Evolutionary conservation across 1,139 yeast species (phyloP).

Genomic region (Kodamaea fungicola): DNA sequence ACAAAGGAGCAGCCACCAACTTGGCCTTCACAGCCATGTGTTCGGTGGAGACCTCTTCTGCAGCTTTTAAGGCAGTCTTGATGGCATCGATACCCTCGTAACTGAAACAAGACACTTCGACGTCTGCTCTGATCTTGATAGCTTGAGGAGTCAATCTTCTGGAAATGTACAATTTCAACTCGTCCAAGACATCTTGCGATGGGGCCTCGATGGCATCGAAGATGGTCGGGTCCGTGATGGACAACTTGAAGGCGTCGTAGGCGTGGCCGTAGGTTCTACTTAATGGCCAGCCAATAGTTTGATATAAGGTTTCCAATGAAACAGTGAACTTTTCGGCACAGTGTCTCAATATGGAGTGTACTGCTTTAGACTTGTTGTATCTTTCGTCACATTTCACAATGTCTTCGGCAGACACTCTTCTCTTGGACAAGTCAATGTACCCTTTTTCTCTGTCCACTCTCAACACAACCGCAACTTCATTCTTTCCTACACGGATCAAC

Average conservation of each 20-base stretch:
- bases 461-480: constrained; percentile 97
- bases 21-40: constrained; percentile 85
- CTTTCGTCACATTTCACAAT: constrained; percentile 97
- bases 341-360: constrained; percentile 94
- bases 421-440: constrained; percentile 93
- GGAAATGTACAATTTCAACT: constrained; percentile 79
- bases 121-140: constrained; percentile 94
- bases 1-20: constrained; percentile 96
- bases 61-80: constrained; percentile 81
- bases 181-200: constrained; percentile 68
- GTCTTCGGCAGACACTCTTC: constrained; percentile 98
- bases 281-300: constrained; percentile 95
- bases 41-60: constrained; percentile 81
- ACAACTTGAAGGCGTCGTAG: constrained; percentile 93
- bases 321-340: constrained; percentile 96
- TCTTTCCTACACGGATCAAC: constrained; percentile 95
- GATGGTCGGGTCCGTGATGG: constrained; percentile 87
- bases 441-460: constrained; percentile 99
- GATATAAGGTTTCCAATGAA: constrained; percentile 80
- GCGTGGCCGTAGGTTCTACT: constrained; percentile 96
- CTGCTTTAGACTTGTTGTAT: constrained; percentile 94
- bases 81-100: constrained; percentile 98
- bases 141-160: constrained; percentile 98
- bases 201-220: constrained; percentile 81
- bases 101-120: constrained; percentile 94